Base-by-base conservation (phyloP, 2,329 filamentous ascomycete genomes). In the Trichoderma breve region DNA sequence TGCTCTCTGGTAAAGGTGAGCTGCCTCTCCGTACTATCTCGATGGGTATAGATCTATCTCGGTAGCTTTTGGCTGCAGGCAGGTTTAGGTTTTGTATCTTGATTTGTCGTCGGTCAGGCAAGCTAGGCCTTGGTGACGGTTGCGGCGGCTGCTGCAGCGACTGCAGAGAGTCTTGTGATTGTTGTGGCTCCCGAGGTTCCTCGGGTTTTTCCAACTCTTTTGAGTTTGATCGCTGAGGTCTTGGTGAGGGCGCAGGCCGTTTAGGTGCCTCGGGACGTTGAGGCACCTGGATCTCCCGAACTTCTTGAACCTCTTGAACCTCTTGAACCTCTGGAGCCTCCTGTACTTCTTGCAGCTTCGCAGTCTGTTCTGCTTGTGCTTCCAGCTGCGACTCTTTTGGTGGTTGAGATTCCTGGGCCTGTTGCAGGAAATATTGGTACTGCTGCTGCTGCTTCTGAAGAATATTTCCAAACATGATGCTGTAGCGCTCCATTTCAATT, bases 401-500 rank as follows among this genome's bases (percentile, higher is more conserved):
- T 3, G n/a, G 36, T n/a, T 28, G 55, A 43, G 53, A 14, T 12
- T 60, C 53, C 18, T 43, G 55, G 0, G 55, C 26, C 11, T 47
- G 65, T 26, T 68, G 65, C 21, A 60, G 28, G 18, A 67, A 39
- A 6, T 32, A 57, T 21, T 57, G 64, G 26, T 58, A 43, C 14
- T 43, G 51, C 4, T 32, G 53, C 11, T 58, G 76, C 51, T 81
- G 80, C 8, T 80, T 80, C 73, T 89, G 87, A 30, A 97, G 83
- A 7, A 98, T 85, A 47, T 88, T 88, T 70, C 91, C 90, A 78
- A 98, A 98, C 95, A 98, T 98, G 75, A 98, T 88, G 76, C 94
- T 97, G 76, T 97, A 98, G 63, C 95, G 86, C 79, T 98, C 95
- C 86, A 98, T 86, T 74, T 92, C 89, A 70, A 93, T 87, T 64